Evolutionary conservation across 148 eudicot species (phyloP).

Genomic region (Chenopodium quinoa): DNA sequence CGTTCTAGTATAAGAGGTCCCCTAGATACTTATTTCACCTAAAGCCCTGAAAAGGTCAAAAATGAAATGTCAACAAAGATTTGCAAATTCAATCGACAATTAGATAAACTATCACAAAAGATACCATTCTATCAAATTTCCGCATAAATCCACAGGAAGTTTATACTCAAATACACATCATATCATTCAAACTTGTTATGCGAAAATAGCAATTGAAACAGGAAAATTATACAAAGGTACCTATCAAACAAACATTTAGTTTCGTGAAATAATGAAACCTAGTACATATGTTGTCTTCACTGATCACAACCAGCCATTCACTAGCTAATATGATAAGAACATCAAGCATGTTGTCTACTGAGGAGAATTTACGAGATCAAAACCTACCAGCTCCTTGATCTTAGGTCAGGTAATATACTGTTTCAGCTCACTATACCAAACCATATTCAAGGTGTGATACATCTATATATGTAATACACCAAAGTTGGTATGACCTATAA

Average conservation of each 20-base stretch:
- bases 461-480: not conserved
- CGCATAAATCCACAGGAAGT: not conserved
- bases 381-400: not conserved
- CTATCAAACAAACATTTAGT: not conserved
- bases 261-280: not conserved
- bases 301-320: not conserved
- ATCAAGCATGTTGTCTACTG: not conserved
- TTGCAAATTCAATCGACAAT: not conserved
- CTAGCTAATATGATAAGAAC: not conserved
- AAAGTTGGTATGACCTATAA: not conserved
- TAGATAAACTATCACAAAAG: not conserved
- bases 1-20: not conserved
- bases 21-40: not conserved
- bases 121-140: not conserved
- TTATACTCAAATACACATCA: not conserved
- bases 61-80: not conserved
- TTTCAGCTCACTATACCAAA: not conserved
- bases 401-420: not conserved
- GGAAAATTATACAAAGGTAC: not conserved
- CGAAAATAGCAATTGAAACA: not conserved
- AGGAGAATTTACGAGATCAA: not conserved
- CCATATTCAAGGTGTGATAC: not conserved
- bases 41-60: not conserved
- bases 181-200: not conserved
- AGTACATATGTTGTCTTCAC: not conserved